Conservation (phyloP, 2,329 filamentous ascomycete genomes). For the Aurifilum marmelostoma region DNA sequence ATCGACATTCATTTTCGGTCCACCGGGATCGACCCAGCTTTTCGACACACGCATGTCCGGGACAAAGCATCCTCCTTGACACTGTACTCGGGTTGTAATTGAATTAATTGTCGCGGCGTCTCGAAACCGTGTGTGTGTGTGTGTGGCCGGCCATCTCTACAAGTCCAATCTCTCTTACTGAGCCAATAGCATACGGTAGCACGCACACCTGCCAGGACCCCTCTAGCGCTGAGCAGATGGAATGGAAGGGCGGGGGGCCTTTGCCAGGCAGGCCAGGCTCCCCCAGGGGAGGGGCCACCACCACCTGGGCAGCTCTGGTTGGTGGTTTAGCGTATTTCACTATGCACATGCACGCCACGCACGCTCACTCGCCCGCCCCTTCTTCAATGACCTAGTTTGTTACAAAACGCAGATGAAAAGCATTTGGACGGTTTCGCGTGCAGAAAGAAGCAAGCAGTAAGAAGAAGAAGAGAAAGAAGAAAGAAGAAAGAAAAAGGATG, state of each 20-base stretch:
- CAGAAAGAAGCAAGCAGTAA: not conserved
- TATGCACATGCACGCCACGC: not conserved
- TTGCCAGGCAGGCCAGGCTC: too few relatives aligned
- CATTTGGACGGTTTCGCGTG: not conserved
- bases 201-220: slow-evolving; percentile 23
- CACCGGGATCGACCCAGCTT: slow-evolving; percentile 1
- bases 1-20: slow-evolving; percentile 4
- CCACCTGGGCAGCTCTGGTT: not conserved
- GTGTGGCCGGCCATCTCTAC: slow-evolving; percentile 13
- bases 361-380: too few relatives aligned
- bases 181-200: slow-evolving; percentile 16
- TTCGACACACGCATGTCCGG: slow-evolving; percentile 2
- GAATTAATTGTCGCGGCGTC: slow-evolving; percentile 11
- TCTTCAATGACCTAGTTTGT: too few relatives aligned
- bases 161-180: slow-evolving; percentile 15
- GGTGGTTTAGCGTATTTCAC: not conserved
- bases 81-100: slow-evolving; percentile 4
- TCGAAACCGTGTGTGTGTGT: slow-evolving; percentile 16
- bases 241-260: not conserved
- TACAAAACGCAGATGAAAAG: too few relatives aligned
- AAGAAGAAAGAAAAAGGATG: too few relatives aligned
- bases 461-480: not conserved
- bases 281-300: not conserved
- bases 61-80: not conserved
- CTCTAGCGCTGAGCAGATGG: slow-evolving; percentile 17